A percentile compares a stretch with the other conserved stretches of the same genome.
These are phyloP conservation scores for Chalaropsis thielavioides DNA, from an alignment of 2,329 filamentous ascomycete genomes.

Conservation along the genomic window DNA sequence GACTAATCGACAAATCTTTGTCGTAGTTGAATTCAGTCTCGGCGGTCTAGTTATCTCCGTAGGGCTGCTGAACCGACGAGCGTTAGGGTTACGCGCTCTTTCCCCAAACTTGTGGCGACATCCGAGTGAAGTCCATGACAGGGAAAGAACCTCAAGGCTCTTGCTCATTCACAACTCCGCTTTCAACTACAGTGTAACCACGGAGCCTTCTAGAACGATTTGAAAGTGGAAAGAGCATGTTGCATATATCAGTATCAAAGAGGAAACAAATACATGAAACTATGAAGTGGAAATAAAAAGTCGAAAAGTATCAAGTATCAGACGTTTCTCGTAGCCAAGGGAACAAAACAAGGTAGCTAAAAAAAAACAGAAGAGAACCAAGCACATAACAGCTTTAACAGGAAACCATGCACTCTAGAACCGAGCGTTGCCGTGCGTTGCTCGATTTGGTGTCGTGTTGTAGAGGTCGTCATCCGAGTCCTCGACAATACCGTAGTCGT, in stretches of 20 bases:
- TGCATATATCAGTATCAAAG: conserved; percentile 21
- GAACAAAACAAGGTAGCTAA: not conserved
- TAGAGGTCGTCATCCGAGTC: conserved; percentile 29
- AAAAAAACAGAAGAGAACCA: not conserved
- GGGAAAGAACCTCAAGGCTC: not conserved
- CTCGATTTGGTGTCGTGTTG: conserved; percentile 25
- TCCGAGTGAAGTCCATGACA: not conserved
- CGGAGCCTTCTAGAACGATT: not conserved
- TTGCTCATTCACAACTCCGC: not conserved
- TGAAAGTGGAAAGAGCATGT: not conserved
- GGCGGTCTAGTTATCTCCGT: not conserved
- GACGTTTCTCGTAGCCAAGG: conserved; percentile 1
- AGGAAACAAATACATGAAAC: conserved; percentile 30
- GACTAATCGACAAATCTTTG: too few species aligned
- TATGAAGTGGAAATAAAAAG: not conserved
- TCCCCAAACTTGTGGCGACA: not conserved
- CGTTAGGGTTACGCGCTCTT: not conserved
- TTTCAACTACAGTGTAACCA: conserved; percentile 2
- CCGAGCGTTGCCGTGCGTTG: not conserved
- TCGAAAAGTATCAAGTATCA: not conserved
- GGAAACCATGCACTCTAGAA: not conserved
- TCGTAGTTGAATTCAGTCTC: too few species aligned
- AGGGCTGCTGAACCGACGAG: not conserved
- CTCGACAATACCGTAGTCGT: conserved; percentile 19
- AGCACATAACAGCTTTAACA: not conserved